Evolutionary conservation across 2,329 filamentous ascomycete species (phyloP).

Genomic region (Penicillium polonicum): DNA sequence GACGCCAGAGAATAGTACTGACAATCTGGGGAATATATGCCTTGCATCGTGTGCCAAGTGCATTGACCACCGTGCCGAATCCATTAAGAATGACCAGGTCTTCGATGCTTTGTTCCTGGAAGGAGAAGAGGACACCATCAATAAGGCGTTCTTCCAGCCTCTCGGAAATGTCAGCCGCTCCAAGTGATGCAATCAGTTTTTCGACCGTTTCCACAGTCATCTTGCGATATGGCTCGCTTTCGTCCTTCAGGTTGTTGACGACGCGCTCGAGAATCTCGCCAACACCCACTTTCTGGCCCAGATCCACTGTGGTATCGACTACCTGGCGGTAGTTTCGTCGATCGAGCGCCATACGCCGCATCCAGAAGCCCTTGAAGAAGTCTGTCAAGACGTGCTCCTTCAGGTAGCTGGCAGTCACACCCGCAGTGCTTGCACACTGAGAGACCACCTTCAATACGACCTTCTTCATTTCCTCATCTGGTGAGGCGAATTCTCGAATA

Average conservation of each 20-base stretch:
- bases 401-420: conserved; percentile 89
- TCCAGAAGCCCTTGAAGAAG: conserved; percentile 99
- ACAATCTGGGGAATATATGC: conserved; percentile 96
- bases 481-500: conserved; percentile 90
- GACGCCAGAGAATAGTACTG: conserved; percentile 89
- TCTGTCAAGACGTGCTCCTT: conserved; percentile 94
- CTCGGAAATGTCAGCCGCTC: conserved; percentile 90
- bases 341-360: conserved; percentile 91
- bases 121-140: conserved; percentile 91
- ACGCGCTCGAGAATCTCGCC: conserved; percentile 92
- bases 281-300: conserved; percentile 96
- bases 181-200: conserved; percentile 89
- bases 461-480: conserved; percentile 99
- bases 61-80: conserved; percentile 96
- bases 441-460: conserved; percentile 96
- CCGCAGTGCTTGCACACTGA: conserved; percentile 90
- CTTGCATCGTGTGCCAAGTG: conserved; percentile 89
- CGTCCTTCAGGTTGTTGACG: conserved; percentile 94
- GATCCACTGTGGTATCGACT: conserved; percentile 94
- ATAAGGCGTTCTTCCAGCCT: conserved; percentile 90
- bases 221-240: conserved; percentile 96
- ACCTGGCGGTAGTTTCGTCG: conserved; percentile 98
- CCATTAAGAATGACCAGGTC: conserved; percentile 96
- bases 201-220: conserved; percentile 99
- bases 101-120: conserved; percentile 97